A percentile compares a stretch with the other conserved stretches of the same genome.
phyloP scores from a whole-genome alignment of 2,329 filamentous ascomycete genomes.

The Fusarium fujikuroi region DNA sequence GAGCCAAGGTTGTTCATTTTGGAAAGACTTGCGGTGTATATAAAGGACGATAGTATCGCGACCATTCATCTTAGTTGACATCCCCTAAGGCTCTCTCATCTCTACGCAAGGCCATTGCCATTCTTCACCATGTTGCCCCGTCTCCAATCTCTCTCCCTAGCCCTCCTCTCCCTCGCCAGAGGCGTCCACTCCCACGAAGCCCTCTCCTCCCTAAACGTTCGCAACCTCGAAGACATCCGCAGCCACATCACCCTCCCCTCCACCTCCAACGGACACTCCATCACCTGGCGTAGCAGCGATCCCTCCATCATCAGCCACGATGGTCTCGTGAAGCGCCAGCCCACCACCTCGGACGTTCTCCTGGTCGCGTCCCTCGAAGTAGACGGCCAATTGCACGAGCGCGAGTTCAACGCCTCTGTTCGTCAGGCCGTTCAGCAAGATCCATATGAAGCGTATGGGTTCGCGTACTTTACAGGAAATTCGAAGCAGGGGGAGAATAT shows the following conservation, averaged over 20 bases:
- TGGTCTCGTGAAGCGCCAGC: slow-evolving; percentile 51
- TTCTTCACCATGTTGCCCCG: background rate
- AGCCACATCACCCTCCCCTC: slow-evolving; percentile 52
- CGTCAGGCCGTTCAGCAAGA: slow-evolving; percentile 47
- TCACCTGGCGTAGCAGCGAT: slow-evolving; percentile 53
- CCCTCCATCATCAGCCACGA: slow-evolving; percentile 48
- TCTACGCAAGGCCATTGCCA: background rate
- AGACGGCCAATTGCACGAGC: slow-evolving; percentile 41
- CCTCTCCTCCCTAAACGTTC: slow-evolving; percentile 38
- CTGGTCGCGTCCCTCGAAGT: slow-evolving; percentile 50
- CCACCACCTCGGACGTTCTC: slow-evolving; percentile 42
- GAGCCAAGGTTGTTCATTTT: background rate
- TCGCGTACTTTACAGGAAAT: slow-evolving; percentile 63
- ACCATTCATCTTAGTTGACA: background rate
- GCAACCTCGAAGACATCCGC: slow-evolving; percentile 52
- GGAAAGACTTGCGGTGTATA: background rate
- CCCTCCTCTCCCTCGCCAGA: background rate
- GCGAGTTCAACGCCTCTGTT: slow-evolving; percentile 50
- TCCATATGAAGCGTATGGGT: slow-evolving; percentile 58
- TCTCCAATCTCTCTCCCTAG: background rate
- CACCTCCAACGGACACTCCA: slow-evolving; percentile 42
- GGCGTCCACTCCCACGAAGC: background rate
- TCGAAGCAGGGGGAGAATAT: slow-evolving; percentile 61
- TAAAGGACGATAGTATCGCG: background rate
- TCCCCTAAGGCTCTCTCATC: background rate